These are phyloP conservation scores for Erythrophleum ivorense DNA, from an alignment of 331 rosid genomes.

Conservation along the genomic window DNA sequence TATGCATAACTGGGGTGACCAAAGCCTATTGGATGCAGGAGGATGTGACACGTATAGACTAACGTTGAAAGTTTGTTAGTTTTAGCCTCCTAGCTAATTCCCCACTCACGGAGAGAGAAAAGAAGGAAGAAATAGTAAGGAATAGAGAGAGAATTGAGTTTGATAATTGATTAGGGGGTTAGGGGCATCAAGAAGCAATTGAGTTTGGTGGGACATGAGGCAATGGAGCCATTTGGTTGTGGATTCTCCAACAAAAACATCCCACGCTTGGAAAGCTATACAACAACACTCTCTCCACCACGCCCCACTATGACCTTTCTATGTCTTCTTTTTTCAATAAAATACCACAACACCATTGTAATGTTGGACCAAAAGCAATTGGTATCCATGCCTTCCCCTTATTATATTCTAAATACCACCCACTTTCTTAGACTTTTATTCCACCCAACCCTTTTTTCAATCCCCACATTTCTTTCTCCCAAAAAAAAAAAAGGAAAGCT, in stretches of 20 bases:
- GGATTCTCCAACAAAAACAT: constrained; percentile 87
- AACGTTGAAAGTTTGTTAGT: background rate
- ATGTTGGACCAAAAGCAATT: constrained; percentile 44
- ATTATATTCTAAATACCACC: constrained; percentile 40
- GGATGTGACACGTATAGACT: constrained; percentile 37
- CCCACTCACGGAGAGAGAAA: too few relatives aligned
- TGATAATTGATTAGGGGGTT: background rate
- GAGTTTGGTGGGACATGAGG: constrained; percentile 58
- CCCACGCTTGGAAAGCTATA: constrained; percentile 80
- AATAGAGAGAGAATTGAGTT: background rate
- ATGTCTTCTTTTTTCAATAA: constrained; percentile 32
- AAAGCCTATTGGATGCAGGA: constrained; percentile 21
- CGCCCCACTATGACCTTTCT: constrained; percentile 39
- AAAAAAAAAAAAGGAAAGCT: background rate
- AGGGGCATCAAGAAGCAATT: background rate
- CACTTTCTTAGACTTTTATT: constrained; percentile 66
- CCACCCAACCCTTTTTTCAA: constrained; percentile 44
- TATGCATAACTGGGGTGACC: constrained; percentile 20
- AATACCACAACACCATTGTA: constrained; percentile 43
- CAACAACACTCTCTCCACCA: constrained; percentile 54
- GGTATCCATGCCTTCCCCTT: constrained; percentile 50
- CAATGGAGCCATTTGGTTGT: constrained; percentile 95
- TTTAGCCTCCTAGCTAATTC: background rate
- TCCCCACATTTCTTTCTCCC: constrained; percentile 35
- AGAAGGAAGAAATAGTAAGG: background rate